These are phyloP conservation scores for Mortierella sp. DNA, from an alignment of 371 early-diverging fungal species.

Conservation along the genomic window DNA sequence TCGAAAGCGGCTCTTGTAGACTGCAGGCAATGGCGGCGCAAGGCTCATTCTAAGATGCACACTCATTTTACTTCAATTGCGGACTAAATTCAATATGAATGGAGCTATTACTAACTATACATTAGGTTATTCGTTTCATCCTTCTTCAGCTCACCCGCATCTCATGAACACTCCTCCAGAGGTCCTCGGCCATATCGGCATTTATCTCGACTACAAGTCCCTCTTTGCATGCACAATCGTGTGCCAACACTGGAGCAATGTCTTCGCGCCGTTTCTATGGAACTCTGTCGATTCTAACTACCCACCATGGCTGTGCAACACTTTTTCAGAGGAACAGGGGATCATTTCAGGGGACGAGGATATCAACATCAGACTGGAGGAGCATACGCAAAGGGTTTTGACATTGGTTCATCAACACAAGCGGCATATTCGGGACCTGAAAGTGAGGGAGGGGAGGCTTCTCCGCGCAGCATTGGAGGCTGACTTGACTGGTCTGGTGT, in stretches of 20 bases:
- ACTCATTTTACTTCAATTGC: not conserved
- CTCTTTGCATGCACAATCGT: not conserved
- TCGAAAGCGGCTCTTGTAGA: too few species aligned
- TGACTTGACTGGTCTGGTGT: not conserved
- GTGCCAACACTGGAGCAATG: not conserved
- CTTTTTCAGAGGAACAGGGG: not conserved
- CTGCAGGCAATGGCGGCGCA: too few species aligned
- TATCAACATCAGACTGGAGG: not conserved
- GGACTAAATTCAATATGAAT: not conserved
- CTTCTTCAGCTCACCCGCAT: not conserved
- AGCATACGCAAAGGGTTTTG: not conserved
- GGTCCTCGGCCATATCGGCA: not conserved
- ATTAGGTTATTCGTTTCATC: too few species aligned
- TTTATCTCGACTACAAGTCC: not conserved
- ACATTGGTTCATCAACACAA: not conserved
- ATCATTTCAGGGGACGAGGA: too few species aligned
- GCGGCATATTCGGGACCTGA: not conserved
- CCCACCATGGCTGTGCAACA: not conserved
- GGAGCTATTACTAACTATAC: not conserved
- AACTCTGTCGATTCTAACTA: not conserved
- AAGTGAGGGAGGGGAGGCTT: not conserved
- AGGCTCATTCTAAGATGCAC: too few species aligned
- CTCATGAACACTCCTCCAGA: not conserved
- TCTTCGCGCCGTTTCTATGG: not conserved
- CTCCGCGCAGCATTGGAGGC: not conserved